phyloP scores from a whole-genome alignment of 345 rosid genomes.

The Camelina sativa region DNA sequence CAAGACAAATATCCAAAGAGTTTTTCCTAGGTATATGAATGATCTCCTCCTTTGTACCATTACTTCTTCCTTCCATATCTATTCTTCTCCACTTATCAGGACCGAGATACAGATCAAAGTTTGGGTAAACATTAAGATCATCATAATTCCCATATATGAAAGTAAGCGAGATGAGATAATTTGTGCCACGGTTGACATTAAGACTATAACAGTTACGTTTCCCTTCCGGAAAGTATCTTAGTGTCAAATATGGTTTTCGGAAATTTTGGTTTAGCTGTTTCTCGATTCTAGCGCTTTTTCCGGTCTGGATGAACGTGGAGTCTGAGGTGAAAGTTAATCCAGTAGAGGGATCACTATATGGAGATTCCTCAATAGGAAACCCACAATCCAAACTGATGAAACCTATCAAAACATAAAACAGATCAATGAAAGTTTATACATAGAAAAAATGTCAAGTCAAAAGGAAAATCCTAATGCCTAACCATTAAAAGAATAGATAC shows the following conservation, averaged over 20 bases:
- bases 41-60: slow-evolving; percentile 33
- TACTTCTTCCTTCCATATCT: slow-evolving; percentile 1
- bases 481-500: background rate
- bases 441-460: background rate
- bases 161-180: slow-evolving; percentile 42
- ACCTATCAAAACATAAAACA: slow-evolving; percentile 34
- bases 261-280: background rate
- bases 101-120: slow-evolving; percentile 44
- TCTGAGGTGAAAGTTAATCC: slow-evolving; percentile 46
- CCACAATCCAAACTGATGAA: slow-evolving; percentile 62
- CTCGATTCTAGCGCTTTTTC: slow-evolving; percentile 11
- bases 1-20: slow-evolving; percentile 45
- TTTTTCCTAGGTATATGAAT: slow-evolving; percentile 18
- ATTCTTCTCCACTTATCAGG: slow-evolving; percentile 37
- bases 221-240: slow-evolving; percentile 49
- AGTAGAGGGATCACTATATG: slow-evolving; percentile 26
- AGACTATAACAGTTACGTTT: slow-evolving; percentile 43
- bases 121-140: slow-evolving; percentile 19
- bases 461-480: background rate
- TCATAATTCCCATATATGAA: slow-evolving; percentile 47
- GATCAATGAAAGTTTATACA: too few relatives aligned
- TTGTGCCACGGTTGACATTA: slow-evolving; percentile 30
- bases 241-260: slow-evolving; percentile 1
- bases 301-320: slow-evolving; percentile 19
- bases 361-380: slow-evolving; percentile 24